These are phyloP conservation scores for Cladosporium sp. DNA, from an alignment of 2,329 filamentous ascomycete species.

Conservation along the genomic window DNA sequence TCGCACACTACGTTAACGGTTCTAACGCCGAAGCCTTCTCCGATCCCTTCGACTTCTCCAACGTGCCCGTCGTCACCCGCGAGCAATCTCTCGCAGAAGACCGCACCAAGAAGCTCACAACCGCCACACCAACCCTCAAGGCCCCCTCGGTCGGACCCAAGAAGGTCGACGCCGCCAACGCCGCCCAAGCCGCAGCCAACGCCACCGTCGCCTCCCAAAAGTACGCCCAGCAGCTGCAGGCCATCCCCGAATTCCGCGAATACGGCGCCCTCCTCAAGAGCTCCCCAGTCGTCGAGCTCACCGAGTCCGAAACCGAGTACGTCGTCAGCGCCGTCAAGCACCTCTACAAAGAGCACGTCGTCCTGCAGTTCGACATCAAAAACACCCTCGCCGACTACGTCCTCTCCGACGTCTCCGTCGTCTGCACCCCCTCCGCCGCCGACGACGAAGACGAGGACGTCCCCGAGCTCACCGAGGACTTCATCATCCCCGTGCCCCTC, in stretches of 20 bases:
- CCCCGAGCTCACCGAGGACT: conserved; percentile 65
- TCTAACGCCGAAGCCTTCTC: conserved; percentile 82
- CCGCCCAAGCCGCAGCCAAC: conserved; percentile 62
- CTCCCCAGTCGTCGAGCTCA: conserved; percentile 76
- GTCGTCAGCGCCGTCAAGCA: conserved; percentile 92
- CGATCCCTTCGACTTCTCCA: conserved; percentile 79
- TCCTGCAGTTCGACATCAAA: conserved; percentile 94
- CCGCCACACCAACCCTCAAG: conserved; percentile 87
- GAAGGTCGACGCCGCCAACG: conserved; percentile 59
- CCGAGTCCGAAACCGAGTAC: conserved; percentile 95
- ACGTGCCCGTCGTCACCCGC: conserved; percentile 86
- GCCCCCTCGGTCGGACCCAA: conserved; percentile 80
- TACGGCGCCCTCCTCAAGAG: conserved; percentile 93
- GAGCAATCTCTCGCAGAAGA: conserved; percentile 96
- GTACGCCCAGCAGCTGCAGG: conserved; percentile 78
- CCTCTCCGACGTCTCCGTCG: conserved; percentile 79
- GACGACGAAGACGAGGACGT: conserved; percentile 83
- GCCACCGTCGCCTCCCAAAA: conserved; percentile 78
- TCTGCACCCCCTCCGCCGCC: conserved; percentile 72
- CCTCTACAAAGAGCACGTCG: conserved; percentile 94
- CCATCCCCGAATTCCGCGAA: conserved; percentile 83
- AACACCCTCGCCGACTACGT: conserved; percentile 91
- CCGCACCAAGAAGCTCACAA: conserved; percentile 92
- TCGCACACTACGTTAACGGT: conserved; percentile 95
- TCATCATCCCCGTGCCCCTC: conserved; percentile 83